A percentile compares a stretch with the other conserved stretches of the same genome.
phyloP scores from a whole-genome alignment of 2,329 filamentous ascomycete species.

The Penicillium capsulatum region DNA sequence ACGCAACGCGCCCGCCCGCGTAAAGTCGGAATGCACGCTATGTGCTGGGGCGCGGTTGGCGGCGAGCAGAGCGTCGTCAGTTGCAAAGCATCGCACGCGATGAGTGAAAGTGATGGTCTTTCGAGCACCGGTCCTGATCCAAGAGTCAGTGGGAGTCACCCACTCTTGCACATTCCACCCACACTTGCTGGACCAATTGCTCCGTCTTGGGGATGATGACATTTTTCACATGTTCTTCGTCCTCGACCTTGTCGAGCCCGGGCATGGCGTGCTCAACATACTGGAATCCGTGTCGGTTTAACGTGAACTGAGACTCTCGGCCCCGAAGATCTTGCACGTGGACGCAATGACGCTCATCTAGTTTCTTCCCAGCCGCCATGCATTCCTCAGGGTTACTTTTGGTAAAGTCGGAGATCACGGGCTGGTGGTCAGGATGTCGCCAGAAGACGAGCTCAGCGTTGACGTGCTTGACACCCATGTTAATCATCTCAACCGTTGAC shows the following conservation, averaged over 20 bases:
- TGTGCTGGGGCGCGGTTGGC: conserved; percentile 17
- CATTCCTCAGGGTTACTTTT: no score
- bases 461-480: no score
- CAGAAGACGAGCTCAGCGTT: no score
- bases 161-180: not conserved
- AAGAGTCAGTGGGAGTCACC: not conserved
- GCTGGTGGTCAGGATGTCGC: no score
- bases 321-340: no score
- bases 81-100: conserved; percentile 51
- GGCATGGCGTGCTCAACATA: conserved; percentile 33
- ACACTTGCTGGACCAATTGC: conserved; percentile 9
- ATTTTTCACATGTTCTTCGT: conserved; percentile 12
- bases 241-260: conserved; percentile 32
- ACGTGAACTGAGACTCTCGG: conserved; percentile 2
- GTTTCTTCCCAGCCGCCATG: no score
- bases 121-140: conserved; percentile 52
- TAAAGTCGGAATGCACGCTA: conserved; percentile 21
- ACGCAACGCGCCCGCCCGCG: conserved; percentile 6
- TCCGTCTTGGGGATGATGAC: conserved; percentile 12
- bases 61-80: conserved; percentile 23
- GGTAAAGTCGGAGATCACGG: no score
- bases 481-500: no score
- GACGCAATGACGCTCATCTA: no score
- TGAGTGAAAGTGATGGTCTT: conserved; percentile 61
- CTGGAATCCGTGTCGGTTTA: conserved; percentile 42